Conservation (phyloP, 371 early-diverging fungal species). For the Funneliformis caledonium region DNA sequence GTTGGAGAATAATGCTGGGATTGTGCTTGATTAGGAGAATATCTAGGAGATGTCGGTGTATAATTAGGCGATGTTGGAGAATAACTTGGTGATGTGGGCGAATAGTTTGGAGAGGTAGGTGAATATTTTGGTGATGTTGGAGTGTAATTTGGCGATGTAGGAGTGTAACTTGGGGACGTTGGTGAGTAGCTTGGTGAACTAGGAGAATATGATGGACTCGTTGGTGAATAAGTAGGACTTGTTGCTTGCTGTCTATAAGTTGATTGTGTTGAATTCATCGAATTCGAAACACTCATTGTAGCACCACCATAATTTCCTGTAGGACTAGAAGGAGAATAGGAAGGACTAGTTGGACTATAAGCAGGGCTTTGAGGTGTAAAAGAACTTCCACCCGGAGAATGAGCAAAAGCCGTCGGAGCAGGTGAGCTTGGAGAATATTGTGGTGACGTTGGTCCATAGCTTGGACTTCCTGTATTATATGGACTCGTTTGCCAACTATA, state of each 20-base stretch:
- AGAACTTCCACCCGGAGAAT: constrained; percentile 47
- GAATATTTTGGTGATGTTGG: constrained; percentile 77
- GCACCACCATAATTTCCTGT: constrained; percentile 33
- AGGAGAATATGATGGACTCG: constrained; percentile 83
- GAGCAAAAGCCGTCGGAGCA: background rate
- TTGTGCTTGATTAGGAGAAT: constrained; percentile 82
- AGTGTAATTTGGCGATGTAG: constrained; percentile 63
- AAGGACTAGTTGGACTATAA: constrained; percentile 79
- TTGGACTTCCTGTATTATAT: constrained; percentile 58
- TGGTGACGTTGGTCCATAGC: constrained; percentile 60
- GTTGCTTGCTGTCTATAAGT: constrained; percentile 56
- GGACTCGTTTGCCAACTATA: constrained; percentile 49
- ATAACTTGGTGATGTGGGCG: constrained; percentile 75
- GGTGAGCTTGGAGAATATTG: constrained; percentile 41
- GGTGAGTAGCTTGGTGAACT: constrained; percentile 78
- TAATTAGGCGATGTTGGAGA: constrained; percentile 78
- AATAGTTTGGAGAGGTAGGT: constrained; percentile 85
- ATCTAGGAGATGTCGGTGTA: constrained; percentile 76
- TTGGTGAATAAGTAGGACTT: constrained; percentile 77
- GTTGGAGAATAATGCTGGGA: constrained; percentile 56
- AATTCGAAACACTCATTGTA: constrained; percentile 50
- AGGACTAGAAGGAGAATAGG: constrained; percentile 35
- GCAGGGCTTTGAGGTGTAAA: constrained; percentile 84
- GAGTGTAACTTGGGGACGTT: constrained; percentile 71
- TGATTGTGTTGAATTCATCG: constrained; percentile 40